These are phyloP conservation scores for Perilla frutescens DNA, from an alignment of 257 asterid genomes.

Conservation along the genomic window DNA sequence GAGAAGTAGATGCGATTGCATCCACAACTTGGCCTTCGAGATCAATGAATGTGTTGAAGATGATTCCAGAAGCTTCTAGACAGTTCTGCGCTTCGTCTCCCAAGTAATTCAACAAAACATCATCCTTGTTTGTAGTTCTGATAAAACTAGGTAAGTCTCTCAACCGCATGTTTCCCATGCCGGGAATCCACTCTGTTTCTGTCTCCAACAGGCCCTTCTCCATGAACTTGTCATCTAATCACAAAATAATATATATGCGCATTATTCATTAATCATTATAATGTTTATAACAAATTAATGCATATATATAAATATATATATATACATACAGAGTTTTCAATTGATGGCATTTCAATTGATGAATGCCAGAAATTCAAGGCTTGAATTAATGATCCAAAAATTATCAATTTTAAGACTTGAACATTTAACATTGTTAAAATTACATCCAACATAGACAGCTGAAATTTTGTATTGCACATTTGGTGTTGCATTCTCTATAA, in stretches of 20 bases:
- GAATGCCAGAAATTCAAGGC: too few relatives aligned
- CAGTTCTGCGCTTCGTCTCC: conserved; percentile 14
- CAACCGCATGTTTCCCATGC: conserved; percentile 34
- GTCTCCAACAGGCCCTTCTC: conserved; percentile 29
- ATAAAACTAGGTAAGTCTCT: conserved; percentile 41
- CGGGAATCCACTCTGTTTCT: conserved; percentile 32
- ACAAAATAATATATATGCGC: not conserved
- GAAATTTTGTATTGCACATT: too few relatives aligned
- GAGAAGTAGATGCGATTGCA: conserved; percentile 9
- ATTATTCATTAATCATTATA: too few relatives aligned
- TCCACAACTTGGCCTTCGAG: conserved; percentile 36
- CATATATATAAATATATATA: not conserved
- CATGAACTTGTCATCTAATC: conserved; percentile 27
- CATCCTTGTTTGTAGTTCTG: conserved; percentile 32
- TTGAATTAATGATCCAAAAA: too few relatives aligned
- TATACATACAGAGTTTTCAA: too few relatives aligned
- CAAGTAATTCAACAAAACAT: conserved; percentile 25
- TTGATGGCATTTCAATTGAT: too few relatives aligned
- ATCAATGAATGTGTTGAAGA: conserved; percentile 41
- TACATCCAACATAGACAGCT: too few relatives aligned
- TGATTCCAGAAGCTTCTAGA: conserved; percentile 34
- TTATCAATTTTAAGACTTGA: too few relatives aligned
- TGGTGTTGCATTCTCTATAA: too few relatives aligned
- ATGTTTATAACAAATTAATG: too few relatives aligned
- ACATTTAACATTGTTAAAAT: too few relatives aligned